A percentile compares a stretch with the other conserved stretches of the same genome.
Evolutionary conservation across 2,329 filamentous ascomycete genomes (phyloP).

Genomic region (Penicillium sp.): DNA sequence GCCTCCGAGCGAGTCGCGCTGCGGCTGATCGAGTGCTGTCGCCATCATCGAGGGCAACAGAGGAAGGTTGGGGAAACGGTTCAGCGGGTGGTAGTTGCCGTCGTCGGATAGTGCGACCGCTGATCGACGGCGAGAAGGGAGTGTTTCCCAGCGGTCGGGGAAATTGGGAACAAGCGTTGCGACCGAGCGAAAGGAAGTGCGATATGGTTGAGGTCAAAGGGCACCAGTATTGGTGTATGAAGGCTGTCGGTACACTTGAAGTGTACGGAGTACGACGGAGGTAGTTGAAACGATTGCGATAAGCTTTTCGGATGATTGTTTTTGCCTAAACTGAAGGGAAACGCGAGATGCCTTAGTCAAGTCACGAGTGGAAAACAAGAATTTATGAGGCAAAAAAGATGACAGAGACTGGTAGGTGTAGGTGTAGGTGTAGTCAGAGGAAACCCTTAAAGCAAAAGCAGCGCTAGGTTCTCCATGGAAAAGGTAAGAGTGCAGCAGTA

Average conservation of each 20-base stretch:
- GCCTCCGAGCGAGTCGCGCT: slow-evolving; percentile 25
- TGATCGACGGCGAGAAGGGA: slow-evolving; percentile 41
- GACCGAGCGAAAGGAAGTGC: slow-evolving; percentile 4
- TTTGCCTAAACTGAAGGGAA: slow-evolving; percentile 12
- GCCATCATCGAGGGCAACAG: slow-evolving; percentile 32
- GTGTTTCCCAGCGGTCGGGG: slow-evolving; percentile 44
- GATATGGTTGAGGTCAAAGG: slow-evolving; percentile 3
- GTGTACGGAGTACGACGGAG: slow-evolving; percentile 5
- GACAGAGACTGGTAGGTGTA: slow-evolving; percentile 7
- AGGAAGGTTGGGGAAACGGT: slow-evolving; percentile 8
- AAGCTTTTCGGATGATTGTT: slow-evolving; percentile 22
- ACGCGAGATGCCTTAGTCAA: slow-evolving; percentile 11
- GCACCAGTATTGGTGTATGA: slow-evolving; percentile 7
- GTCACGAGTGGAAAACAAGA: slow-evolving; percentile 12
- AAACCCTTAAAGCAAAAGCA: slow-evolving; percentile 2
- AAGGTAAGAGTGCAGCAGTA: slow-evolving; percentile 14
- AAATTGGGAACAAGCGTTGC: slow-evolving; percentile 11
- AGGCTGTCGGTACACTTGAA: slow-evolving; percentile 3
- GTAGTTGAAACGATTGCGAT: slow-evolving; percentile 16
- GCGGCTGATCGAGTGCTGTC: slow-evolving; percentile 32
- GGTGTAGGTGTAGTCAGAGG: slow-evolving; percentile 7
- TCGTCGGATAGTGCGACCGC: slow-evolving; percentile 43
- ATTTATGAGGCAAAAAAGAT: slow-evolving; percentile 4
- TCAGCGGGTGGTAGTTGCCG: slow-evolving; percentile 27
- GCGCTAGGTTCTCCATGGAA: slow-evolving; percentile 17